Evolutionary conservation across 371 early-diverging fungal genomes (phyloP).

Genomic region (Syncephalis fuscata): DNA sequence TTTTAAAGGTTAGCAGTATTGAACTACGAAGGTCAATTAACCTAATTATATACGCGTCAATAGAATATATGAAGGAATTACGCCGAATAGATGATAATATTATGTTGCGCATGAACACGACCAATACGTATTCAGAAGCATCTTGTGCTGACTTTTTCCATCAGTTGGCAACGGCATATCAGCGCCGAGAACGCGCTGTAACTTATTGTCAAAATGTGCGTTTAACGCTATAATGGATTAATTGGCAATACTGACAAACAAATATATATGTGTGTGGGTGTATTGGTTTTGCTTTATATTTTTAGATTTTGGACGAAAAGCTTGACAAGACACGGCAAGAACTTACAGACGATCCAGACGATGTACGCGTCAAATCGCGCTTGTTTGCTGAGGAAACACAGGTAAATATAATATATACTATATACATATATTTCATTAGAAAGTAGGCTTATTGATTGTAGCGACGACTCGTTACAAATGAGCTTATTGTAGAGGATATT

Average conservation of each 20-base stretch:
- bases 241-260: no score
- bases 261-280: no score
- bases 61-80: slow-evolving; percentile 48
- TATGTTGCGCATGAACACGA: slow-evolving; percentile 53
- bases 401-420: slow-evolving; percentile 20
- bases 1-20: slow-evolving; percentile 35
- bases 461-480: slow-evolving; percentile 53
- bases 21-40: background rate
- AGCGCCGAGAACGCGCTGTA: slow-evolving; percentile 46
- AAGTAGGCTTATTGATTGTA: no score
- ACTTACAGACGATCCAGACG: slow-evolving; percentile 30
- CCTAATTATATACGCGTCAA: slow-evolving; percentile 4
- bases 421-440: background rate
- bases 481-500: slow-evolving; percentile 51
- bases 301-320: slow-evolving; percentile 28
- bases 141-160: slow-evolving; percentile 49
- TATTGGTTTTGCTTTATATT: background rate
- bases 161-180: slow-evolving; percentile 43
- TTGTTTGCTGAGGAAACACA: slow-evolving; percentile 30
- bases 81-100: slow-evolving; percentile 70
- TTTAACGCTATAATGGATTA: no score
- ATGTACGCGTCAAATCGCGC: slow-evolving; percentile 22
- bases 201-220: slow-evolving; percentile 45
- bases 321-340: slow-evolving; percentile 22
- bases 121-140: slow-evolving; percentile 41